These are phyloP conservation scores for Trichoderma reesei DNA, from an alignment of 495 filamentous ascomycete species.

Conservation along the genomic window DNA sequence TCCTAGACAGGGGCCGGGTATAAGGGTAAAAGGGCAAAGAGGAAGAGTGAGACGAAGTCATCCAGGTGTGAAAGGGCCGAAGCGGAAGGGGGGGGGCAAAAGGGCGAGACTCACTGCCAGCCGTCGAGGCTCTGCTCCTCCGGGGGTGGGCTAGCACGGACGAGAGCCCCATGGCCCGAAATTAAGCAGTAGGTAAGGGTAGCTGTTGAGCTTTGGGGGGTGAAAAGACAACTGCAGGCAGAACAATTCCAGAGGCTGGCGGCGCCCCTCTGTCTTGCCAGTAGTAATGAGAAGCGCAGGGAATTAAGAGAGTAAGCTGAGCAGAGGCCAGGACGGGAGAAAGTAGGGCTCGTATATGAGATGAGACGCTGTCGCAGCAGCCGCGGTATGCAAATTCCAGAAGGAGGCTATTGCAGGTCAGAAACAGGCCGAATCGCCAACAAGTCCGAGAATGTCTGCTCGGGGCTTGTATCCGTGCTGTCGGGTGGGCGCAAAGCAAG, in stretches of 20 bases:
- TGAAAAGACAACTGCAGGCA: not conserved
- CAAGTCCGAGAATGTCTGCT: too few relatives aligned
- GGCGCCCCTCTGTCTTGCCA: not conserved
- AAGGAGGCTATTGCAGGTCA: too few relatives aligned
- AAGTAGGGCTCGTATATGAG: too few relatives aligned
- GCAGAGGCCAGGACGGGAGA: too few relatives aligned
- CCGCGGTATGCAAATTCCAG: too few relatives aligned
- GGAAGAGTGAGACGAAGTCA: not conserved
- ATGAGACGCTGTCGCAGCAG: too few relatives aligned
- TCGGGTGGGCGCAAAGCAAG: too few relatives aligned
- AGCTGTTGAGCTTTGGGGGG: not conserved
- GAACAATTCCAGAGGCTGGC: not conserved
- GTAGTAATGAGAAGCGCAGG: too few relatives aligned
- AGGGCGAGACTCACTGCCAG: not conserved
- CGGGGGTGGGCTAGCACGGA: conserved; percentile 1
- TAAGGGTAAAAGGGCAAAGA: not conserved
- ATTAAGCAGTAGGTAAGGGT: not conserved
- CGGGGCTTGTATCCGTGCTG: too few relatives aligned
- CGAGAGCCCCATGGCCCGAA: not conserved
- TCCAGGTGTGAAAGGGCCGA: not conserved
- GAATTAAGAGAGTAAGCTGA: too few relatives aligned
- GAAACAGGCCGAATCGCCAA: too few relatives aligned
- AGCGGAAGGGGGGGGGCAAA: not conserved
- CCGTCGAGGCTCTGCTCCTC: not conserved
- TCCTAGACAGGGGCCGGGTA: not conserved